A percentile compares a stretch with the other conserved stretches of the same genome.
Conservation (phyloP, 2,329 filamentous ascomycete species). For the Exophiala sp. region DNA sequence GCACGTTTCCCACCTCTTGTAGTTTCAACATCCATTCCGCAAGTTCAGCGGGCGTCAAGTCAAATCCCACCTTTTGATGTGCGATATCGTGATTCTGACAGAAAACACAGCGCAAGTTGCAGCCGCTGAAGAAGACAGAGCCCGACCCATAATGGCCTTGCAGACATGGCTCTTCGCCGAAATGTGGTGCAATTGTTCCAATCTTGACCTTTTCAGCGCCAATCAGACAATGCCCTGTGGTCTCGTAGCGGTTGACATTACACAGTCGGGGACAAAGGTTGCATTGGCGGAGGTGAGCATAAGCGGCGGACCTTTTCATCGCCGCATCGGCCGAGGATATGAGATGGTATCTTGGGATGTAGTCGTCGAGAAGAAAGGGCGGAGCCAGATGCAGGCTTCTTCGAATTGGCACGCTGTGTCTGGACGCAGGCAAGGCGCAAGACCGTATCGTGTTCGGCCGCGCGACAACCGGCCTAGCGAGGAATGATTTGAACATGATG, state of each 20-base stretch:
- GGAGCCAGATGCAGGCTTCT: constrained; percentile 52
- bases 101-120: constrained; percentile 68
- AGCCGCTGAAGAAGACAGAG: constrained; percentile 76
- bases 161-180: constrained; percentile 79
- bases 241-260: constrained; percentile 76
- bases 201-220: constrained; percentile 70
- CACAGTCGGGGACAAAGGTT: constrained; percentile 77
- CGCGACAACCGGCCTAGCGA: constrained; percentile 9
- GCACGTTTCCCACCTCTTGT: constrained; percentile 73
- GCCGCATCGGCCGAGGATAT: constrained; percentile 66
- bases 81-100: constrained; percentile 84
- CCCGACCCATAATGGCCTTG: constrained; percentile 79
- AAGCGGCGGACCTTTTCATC: constrained; percentile 69
- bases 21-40: constrained; percentile 81
- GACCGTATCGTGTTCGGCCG: neutral
- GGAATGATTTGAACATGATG: constrained; percentile 19
- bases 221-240: constrained; percentile 73
- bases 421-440: neutral
- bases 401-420: neutral
- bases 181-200: constrained; percentile 81
- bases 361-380: constrained; percentile 69
- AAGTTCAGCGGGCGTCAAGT: constrained; percentile 73
- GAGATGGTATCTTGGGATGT: constrained; percentile 68
- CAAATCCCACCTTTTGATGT: constrained; percentile 75
- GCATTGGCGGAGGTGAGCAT: constrained; percentile 72